Percentiles rank a stretch among this genome's conserved stretches.
Conservation (phyloP, 1,284 basidiomycete species). For the Cutaneotrichosporon sp. region DNA sequence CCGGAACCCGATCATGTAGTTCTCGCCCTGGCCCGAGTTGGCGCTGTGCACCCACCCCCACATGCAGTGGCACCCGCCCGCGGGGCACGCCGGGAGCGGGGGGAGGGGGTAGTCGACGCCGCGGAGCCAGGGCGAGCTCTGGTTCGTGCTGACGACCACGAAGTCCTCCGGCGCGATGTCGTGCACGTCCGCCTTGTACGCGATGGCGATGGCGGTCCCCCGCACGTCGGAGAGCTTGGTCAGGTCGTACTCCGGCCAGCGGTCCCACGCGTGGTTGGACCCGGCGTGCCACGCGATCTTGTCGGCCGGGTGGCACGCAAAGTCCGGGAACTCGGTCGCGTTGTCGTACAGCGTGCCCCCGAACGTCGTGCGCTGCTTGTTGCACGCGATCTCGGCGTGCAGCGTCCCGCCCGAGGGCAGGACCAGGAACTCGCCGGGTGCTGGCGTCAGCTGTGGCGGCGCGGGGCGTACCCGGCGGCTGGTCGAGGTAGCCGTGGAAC, state of each 20-base stretch:
- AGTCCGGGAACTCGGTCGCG: neutral
- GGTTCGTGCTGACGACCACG: constrained; percentile 68
- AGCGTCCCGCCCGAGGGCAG: constrained; percentile 26
- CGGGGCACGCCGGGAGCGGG: constrained; percentile 68
- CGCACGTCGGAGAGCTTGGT: neutral
- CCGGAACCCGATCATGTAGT: constrained; percentile 72
- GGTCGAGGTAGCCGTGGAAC: neutral
- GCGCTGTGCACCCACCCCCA: constrained; percentile 65
- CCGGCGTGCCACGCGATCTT: too few species aligned
- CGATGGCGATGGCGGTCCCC: constrained; percentile 59
- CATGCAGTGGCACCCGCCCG: constrained; percentile 66
- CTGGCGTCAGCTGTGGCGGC: constrained; percentile 14
- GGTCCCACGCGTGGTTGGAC: too few species aligned
- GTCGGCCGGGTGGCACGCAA: too few species aligned
- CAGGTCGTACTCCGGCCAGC: neutral
- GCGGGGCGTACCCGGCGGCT: neutral
- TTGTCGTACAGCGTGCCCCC: neutral
- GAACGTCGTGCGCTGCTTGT: constrained; percentile 36
- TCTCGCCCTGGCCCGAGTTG: constrained; percentile 2
- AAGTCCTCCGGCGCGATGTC: constrained; percentile 66
- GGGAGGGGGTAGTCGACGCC: constrained; percentile 68
- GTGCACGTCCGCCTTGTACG: constrained; percentile 63
- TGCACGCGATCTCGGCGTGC: constrained; percentile 41
- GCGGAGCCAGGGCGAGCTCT: constrained; percentile 68
- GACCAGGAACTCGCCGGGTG: constrained; percentile 10